Evolutionary conservation across 768 basidiomycete species (phyloP).

Genomic region (Plicaturopsis crispa): DNA sequence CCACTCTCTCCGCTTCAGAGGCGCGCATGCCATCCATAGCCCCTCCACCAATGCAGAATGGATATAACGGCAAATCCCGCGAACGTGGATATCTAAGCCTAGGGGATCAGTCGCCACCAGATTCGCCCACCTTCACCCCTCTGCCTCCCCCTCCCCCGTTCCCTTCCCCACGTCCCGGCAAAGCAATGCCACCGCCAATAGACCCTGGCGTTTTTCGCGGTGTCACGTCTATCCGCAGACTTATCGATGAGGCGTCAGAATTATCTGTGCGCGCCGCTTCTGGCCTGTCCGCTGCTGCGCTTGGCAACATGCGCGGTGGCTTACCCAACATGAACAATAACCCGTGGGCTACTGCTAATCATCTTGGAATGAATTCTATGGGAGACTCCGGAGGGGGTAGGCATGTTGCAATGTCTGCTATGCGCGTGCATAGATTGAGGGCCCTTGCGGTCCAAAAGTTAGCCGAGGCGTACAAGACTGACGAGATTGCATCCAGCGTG

Average conservation of each 20-base stretch:
- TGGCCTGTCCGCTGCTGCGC: constrained; percentile 68
- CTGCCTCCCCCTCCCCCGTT: constrained; percentile 38
- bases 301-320: constrained; percentile 51
- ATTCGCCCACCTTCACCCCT: constrained; percentile 31
- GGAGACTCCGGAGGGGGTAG: constrained; percentile 52
- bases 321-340: constrained; percentile 29
- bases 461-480: constrained; percentile 77
- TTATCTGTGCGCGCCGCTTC: constrained; percentile 84
- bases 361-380: constrained; percentile 53
- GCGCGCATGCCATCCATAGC: constrained; percentile 28
- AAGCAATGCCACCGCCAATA: constrained; percentile 76
- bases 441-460: constrained; percentile 82
- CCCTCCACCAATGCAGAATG: constrained; percentile 7
- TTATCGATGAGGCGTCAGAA: constrained; percentile 88
- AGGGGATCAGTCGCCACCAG: constrained; percentile 38
- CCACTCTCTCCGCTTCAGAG: constrained; percentile 45
- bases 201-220: constrained; percentile 84
- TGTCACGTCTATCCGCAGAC: constrained; percentile 63
- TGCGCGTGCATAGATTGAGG: constrained; percentile 72
- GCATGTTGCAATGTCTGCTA: constrained; percentile 78
- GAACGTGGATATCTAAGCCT: constrained; percentile 40
- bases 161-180: constrained; percentile 51
- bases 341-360: constrained; percentile 59
- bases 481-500: constrained; percentile 89
- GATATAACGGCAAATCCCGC: constrained; percentile 24